These are phyloP conservation scores for Mortierella sp. DNA, from an alignment of 371 early-diverging fungal species.

Conservation along the genomic window DNA sequence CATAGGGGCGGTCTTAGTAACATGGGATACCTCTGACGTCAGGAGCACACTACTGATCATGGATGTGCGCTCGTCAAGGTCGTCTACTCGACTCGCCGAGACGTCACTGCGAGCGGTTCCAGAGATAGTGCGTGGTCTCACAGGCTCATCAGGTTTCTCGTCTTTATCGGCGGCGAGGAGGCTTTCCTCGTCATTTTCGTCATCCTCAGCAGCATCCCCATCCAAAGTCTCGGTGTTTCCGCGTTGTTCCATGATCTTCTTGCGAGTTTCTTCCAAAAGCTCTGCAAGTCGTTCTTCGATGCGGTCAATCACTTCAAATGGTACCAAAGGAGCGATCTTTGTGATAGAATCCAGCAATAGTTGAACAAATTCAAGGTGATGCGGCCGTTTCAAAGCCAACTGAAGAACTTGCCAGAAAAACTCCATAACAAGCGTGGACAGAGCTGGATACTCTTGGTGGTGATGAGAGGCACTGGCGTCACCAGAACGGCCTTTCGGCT, in stretches of 20 bases:
- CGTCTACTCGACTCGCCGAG: constrained; percentile 28
- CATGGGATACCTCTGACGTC: constrained; percentile 31
- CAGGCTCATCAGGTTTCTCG: constrained; percentile 5
- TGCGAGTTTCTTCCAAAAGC: constrained; percentile 46
- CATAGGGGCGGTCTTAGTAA: constrained; percentile 25
- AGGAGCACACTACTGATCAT: constrained; percentile 50
- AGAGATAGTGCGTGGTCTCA: constrained; percentile 23
- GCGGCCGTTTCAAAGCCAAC: constrained; percentile 48
- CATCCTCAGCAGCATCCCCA: constrained; percentile 8
- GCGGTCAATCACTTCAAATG: constrained; percentile 48
- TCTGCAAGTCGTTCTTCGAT: constrained; percentile 54
- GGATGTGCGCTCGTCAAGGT: constrained; percentile 45
- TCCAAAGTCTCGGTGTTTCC: constrained; percentile 24
- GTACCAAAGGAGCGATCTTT: constrained; percentile 39
- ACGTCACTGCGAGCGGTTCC: constrained; percentile 29
- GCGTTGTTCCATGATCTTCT: constrained; percentile 50
- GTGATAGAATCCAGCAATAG: constrained; percentile 49
- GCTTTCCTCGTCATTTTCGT: constrained; percentile 9
- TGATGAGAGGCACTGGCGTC: constrained; percentile 14
- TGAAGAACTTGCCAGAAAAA: constrained; percentile 52
- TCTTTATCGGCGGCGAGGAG: constrained; percentile 8
- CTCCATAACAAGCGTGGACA: constrained; percentile 47
- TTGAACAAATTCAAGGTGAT: constrained; percentile 52
- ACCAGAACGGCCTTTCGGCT: constrained; percentile 7
- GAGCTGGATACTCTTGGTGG: constrained; percentile 46